Base-by-base conservation (phyloP, 1,284 basidiomycete genomes). In the Volvariella volvacea region DNA sequence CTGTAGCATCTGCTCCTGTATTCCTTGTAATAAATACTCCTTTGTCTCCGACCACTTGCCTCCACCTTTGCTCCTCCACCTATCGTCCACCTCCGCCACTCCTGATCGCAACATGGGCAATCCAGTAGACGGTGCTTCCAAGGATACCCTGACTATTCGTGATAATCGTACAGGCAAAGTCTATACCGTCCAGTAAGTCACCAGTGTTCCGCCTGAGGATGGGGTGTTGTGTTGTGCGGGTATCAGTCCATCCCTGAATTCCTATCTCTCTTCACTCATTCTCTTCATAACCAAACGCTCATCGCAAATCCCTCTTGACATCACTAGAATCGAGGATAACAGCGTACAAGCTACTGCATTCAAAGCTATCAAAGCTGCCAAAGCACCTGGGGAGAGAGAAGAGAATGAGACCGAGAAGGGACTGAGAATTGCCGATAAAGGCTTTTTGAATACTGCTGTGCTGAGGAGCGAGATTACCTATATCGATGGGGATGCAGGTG, bases 111-210 rank as follows among this genome's bases (percentile, higher is more conserved):
- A 47, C 45, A 80, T 80, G 77, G 78, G 77, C 44, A 65, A 66
- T 48, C 66, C 70, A 31, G 56, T 63, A 34, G 58, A 65, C 25
- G 50, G 59, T 16, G 45, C 50, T 20, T 46, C 54, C n/a, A 63
- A 52, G 40, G 71, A 78, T 48, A 71, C 68, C 49, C 69, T 92
- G 44, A 83, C 82, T 12, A 81, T 92, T 54, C 69, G 64, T 41
- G 91, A 93, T 66, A 89, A 93, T 61, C 79, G 90, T 43, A 93
- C 91, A 2, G 88, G 88, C 34, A 87, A 83, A 64, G 73, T 76
- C 1, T 86, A 84, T 64, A 74, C 66, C 30, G 71, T 92, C 42
- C 83, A 83, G 87, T 90, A 53, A 58, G 86, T 58, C n/a, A n/a
- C n/a, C n/a, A n/a, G n/a, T n/a, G n/a, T n/a, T n/a, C 16, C 22